Evolutionary conservation across 352 stramenopile species (phyloP), one percentile per base, ranked within the genome.

Genomic region (Phytophthora tentaculata): DNA sequence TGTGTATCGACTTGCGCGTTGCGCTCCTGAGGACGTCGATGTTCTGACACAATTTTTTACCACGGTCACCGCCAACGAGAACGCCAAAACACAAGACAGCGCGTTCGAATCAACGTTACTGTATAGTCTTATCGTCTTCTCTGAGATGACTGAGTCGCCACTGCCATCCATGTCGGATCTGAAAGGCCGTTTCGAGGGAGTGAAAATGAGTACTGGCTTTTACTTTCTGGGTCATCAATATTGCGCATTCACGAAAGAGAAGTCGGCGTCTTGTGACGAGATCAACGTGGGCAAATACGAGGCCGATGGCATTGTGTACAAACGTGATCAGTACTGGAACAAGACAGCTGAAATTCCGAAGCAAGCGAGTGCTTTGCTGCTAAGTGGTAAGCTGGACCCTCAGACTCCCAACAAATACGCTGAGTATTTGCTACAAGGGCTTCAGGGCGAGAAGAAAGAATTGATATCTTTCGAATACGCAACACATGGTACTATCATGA

Each of bases 381-480:
- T 49, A n/a, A 49, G 19, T 49, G n/a, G n/a, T 24, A 49, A 49
- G 7, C 7, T 49, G 7, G 43, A 49, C n/a, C 37, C 43, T 26
- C 43, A 49, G 43, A 49, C 43, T 3, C 43, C 43, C n/a, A 26
- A 49, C 43, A 49, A 49, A 49, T 49, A 49, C 43, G 43, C 43
- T 24, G 43, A 49, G 0, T 49, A 6, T n/a, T 26, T 49, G n/a
- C 4, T 49, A n/a, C 13, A 49, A 26, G n/a, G 0, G 26, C 43
- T 49, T 49, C 16, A 17, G n/a, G 43, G 41, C 3, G 41, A 22
- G 43, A 49, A 49, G 43, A 49, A 49, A n/a, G 43, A 49, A 19
- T 24, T 49, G 17, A 24, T 49, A 5, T 5, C 43, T 9, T 49
- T 49, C 43, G 43, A 49, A 19, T 49, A 49, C 19, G 43, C 19